Base-by-base conservation (phyloP, 257 asterid genomes). In the Nicotiana undulata region DNA sequence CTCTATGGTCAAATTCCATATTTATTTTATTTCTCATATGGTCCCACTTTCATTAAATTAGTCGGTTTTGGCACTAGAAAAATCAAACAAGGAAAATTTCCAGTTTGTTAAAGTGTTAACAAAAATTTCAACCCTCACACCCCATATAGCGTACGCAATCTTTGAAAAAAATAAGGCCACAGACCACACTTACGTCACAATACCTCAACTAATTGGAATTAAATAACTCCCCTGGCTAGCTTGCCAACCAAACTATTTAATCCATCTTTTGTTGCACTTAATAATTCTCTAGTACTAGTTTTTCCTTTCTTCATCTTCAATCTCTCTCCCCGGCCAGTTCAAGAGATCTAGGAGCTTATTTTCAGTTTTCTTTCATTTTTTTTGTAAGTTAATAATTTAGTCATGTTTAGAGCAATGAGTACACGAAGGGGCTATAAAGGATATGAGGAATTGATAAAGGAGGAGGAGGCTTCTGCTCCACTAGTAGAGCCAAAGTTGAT, bases 391-490 rank as follows among this genome's bases (percentile, higher is more conserved):
- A n/a, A 20, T 18, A n/a, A 10, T 3, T 34, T 55, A 55, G 46
- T 63, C 74, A 81, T 81, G 83, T 81, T 81, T 81, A 56, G 80
- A 46, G 79, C 83, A 55, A 44, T 81, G 49, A 81, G 79, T 52
- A 81, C 79, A 72, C 83, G 83, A 58, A 81, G 37, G 74, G 61
- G 24, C 60, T 64, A 46, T 16, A 46, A n/a, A 3, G 80, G 82
- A 63, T 81, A 81, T 31, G 79, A 81, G 37, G 72, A 81, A 72
- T 40, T 81, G 53, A 46, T 20, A 32, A 63, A 81, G 16, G 80
- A 81, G 22, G 79, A 31, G 67, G 74, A 26, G 0, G 55, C 52
- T 1, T 28, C 53, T 3, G 1, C 53, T 46, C 82, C 82, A 15
- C 9, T 79, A 34, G 63, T 63, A 72, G 72, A 59, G 24, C 80